Evolutionary conservation across 768 basidiomycete species (phyloP).

Genomic region (Macrolepiota dolichaula): DNA sequence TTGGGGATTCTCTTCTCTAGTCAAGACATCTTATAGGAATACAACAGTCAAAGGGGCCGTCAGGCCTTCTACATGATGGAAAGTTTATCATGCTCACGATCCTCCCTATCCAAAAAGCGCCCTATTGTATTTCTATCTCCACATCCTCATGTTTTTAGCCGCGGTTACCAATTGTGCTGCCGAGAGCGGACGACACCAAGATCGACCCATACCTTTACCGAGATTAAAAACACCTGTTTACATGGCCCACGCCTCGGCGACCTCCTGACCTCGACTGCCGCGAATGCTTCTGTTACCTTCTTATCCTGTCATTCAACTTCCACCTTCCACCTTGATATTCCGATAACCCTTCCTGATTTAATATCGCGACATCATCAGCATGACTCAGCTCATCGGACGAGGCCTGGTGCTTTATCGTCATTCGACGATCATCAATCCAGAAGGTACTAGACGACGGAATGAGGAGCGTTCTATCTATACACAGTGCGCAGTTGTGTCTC

Average conservation of each 20-base stretch:
- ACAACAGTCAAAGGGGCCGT: neutral
- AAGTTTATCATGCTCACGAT: neutral
- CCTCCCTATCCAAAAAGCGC: neutral
- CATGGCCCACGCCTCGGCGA: neutral
- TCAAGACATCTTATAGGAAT: neutral
- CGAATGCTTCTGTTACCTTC: neutral
- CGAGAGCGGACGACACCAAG: neutral
- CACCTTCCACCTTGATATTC: conserved; percentile 1
- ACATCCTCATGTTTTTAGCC: neutral
- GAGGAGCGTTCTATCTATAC: neutral
- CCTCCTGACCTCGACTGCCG: neutral
- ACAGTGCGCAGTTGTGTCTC: neutral
- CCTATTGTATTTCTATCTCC: neutral
- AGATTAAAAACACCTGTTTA: neutral
- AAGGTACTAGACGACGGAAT: neutral
- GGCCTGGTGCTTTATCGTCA: neutral
- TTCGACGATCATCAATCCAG: neutral
- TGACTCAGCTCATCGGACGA: neutral
- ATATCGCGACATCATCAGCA: conserved; percentile 8
- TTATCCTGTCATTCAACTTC: neutral
- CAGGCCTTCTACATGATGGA: neutral
- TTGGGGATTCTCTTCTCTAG: neutral
- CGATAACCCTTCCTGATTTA: conserved; percentile 13
- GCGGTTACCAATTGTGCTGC: neutral
- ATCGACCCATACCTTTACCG: neutral